phyloP scores from a whole-genome alignment of 2,329 filamentous ascomycete species.

The Scleromitrula shiraiana region DNA sequence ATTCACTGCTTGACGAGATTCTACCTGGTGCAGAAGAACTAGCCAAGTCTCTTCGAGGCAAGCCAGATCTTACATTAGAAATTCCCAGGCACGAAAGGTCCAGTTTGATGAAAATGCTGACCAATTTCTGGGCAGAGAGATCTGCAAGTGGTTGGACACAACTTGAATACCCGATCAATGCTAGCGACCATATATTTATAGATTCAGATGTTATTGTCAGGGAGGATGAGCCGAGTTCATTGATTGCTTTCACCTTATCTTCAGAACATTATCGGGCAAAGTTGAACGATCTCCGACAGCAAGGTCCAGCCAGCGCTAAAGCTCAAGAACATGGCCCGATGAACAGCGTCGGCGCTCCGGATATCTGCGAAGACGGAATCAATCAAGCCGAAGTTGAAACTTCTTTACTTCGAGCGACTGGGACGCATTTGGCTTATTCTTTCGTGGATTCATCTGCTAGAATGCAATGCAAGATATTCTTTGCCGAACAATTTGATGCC shows the following conservation, averaged over 20 bases:
- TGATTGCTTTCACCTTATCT: slow-evolving; percentile 87
- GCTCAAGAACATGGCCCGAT: slow-evolving; percentile 24
- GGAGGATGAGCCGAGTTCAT: slow-evolving; percentile 92
- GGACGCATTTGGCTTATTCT: slow-evolving; percentile 91
- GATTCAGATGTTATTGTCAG: slow-evolving; percentile 96
- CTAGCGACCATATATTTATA: slow-evolving; percentile 89
- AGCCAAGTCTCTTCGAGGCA: slow-evolving; percentile 48
- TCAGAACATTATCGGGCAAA: slow-evolving; percentile 83
- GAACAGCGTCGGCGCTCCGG: slow-evolving; percentile 16
- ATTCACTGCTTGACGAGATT: slow-evolving; percentile 60
- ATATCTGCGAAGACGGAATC: slow-evolving; percentile 27
- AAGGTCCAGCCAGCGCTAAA: slow-evolving; percentile 35
- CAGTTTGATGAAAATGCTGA: slow-evolving; percentile 89
- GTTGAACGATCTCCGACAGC: slow-evolving; percentile 56
- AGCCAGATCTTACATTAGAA: slow-evolving; percentile 58
- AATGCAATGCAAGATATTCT: slow-evolving; percentile 98
- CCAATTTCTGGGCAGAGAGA: slow-evolving; percentile 96
- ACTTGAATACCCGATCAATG: slow-evolving; percentile 82
- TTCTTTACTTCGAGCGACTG: slow-evolving; percentile 73
- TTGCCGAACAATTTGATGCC: slow-evolving; percentile 95
- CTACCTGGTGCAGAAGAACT: slow-evolving; percentile 55
- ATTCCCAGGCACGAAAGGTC: slow-evolving; percentile 89
- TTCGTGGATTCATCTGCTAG: slow-evolving; percentile 90
- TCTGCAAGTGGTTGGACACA: slow-evolving; percentile 91
- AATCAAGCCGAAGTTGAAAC: slow-evolving; percentile 73